Conservation (phyloP, 805 yeast genomes). For the Sungouiozyma ichnusensis region DNA sequence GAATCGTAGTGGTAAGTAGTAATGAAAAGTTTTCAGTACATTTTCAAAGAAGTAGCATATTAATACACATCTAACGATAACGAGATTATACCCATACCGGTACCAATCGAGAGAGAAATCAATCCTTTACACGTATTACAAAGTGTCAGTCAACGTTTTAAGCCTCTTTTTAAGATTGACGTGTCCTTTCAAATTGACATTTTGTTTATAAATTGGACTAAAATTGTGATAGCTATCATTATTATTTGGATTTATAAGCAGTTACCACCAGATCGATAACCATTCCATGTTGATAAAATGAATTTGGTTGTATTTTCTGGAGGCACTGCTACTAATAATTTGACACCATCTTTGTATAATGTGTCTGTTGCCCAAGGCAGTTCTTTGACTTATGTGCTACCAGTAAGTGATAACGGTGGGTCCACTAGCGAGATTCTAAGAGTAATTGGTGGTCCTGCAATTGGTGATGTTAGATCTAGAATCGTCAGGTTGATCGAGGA, state of each 20-base stretch:
- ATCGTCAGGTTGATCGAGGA: conserved; percentile 63
- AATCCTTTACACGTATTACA: too few relatives aligned
- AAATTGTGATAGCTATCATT: too few relatives aligned
- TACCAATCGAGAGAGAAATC: too few relatives aligned
- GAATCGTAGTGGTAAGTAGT: neutral
- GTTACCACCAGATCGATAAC: too few relatives aligned
- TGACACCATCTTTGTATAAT: conserved; percentile 47
- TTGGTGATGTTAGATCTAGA: conserved; percentile 83
- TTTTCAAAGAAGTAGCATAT: too few relatives aligned
- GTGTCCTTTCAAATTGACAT: neutral
- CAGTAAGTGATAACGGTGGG: conserved; percentile 90
- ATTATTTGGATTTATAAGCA: too few relatives aligned
- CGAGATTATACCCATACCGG: too few relatives aligned
- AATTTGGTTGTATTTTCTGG: conserved; percentile 49
- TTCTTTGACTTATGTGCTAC: conserved; percentile 47
- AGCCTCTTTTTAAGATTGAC: neutral
- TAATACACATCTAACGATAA: too few relatives aligned
- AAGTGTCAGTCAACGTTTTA: neutral
- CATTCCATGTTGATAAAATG: conserved; percentile 13
- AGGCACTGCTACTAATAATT: conserved; percentile 79
- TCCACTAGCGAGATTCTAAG: conserved; percentile 83
- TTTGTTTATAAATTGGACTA: neutral
- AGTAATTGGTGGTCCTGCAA: conserved; percentile 89
- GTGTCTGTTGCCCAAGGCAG: conserved; percentile 28
- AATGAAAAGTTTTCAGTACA: neutral